Evolutionary conservation across 805 yeast genomes (phyloP).

Genomic region (Pichia paraexigua): DNA sequence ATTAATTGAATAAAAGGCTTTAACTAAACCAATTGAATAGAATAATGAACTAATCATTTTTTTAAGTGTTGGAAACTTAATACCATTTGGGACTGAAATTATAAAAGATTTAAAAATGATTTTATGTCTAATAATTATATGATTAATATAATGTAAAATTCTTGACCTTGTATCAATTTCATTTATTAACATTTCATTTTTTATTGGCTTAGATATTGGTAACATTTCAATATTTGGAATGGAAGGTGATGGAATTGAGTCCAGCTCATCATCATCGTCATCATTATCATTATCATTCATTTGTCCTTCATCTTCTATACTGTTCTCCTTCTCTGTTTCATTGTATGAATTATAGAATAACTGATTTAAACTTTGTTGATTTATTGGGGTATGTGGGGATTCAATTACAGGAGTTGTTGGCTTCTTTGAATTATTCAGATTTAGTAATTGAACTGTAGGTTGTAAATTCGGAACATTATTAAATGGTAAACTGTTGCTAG

Average conservation of each 20-base stretch:
- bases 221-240: conserved; percentile 1
- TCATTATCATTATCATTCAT: background rate
- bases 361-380: conserved; percentile 4
- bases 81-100: conserved; percentile 5
- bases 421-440: background rate
- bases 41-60: conserved; percentile 5
- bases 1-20: background rate
- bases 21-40: conserved; percentile 8
- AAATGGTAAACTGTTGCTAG: background rate
- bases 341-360: background rate
- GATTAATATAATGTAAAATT: conserved; percentile 11
- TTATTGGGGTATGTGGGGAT: conserved; percentile 4
- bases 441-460: background rate
- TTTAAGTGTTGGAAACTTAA: background rate
- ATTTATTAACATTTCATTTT: background rate
- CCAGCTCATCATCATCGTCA: background rate
- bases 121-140: conserved; percentile 11
- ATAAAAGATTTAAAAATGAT: conserved; percentile 5
- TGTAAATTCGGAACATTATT: background rate
- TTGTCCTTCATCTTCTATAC: background rate
- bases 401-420: background rate
- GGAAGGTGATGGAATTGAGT: conserved; percentile 9
- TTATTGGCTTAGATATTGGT: background rate
- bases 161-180: conserved; percentile 5
- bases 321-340: background rate